Conservation (phyloP, 2,329 filamentous ascomycete genomes). For the Sclerotiophoma versabilis region DNA sequence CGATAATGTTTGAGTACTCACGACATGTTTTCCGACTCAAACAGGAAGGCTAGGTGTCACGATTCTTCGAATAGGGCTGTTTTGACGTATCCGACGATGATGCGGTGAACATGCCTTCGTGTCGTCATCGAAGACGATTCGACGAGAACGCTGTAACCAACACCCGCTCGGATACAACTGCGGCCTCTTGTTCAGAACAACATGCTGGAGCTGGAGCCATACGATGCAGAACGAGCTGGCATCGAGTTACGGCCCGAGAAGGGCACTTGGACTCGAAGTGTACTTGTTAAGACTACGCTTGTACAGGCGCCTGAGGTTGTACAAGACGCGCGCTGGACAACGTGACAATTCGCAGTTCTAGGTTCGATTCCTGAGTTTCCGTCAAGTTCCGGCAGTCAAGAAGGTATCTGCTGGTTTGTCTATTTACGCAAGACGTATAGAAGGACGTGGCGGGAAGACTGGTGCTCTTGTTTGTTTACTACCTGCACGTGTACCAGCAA, state of each 20-base stretch:
- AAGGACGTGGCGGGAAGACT: neutral
- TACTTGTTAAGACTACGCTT: neutral
- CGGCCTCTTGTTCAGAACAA: neutral
- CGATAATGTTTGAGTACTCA: conserved; percentile 21
- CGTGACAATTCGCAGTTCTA: neutral
- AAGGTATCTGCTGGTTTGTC: neutral
- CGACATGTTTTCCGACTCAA: conserved; percentile 10
- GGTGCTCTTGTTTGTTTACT: neutral
- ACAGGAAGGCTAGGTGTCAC: conserved; percentile 19
- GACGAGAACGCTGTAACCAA: conserved; percentile 17
- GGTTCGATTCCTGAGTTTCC: too few species aligned
- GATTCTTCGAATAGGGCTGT: conserved; percentile 5
- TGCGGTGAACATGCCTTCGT: conserved; percentile 20
- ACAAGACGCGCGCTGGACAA: neutral
- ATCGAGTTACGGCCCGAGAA: neutral
- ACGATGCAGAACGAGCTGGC: neutral
- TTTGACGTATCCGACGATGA: conserved; percentile 13
- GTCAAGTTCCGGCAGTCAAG: neutral
- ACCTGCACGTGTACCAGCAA: neutral
- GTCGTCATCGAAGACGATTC: conserved; percentile 19
- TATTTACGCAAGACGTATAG: too few species aligned
- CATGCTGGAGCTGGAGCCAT: neutral
- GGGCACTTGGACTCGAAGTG: neutral
- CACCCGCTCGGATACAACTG: neutral
- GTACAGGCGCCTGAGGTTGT: too few species aligned